phyloP scores from a whole-genome alignment of 2,329 filamentous ascomycete genomes.

The Boeremia lycopersici region DNA sequence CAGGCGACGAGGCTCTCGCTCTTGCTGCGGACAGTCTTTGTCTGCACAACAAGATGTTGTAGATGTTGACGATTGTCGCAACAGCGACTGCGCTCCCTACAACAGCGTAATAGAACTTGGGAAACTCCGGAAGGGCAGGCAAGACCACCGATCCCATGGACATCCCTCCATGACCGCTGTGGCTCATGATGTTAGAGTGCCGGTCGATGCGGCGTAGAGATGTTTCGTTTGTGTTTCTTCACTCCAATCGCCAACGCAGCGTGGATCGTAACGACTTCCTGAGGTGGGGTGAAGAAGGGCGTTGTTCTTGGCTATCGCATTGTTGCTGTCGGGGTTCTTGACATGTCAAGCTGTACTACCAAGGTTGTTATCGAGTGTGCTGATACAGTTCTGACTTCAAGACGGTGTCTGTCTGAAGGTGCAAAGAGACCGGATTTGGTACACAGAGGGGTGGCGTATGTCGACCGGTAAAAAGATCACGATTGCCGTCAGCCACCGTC shows the following conservation, averaged over 20 bases:
- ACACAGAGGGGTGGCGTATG: constrained; percentile 5
- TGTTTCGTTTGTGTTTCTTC: constrained; percentile 16
- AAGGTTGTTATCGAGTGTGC: background rate
- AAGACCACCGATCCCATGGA: constrained; percentile 47
- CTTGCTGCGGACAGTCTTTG: constrained; percentile 58
- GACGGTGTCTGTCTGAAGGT: constrained; percentile 4
- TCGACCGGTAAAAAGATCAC: constrained; percentile 4
- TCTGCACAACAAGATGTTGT: constrained; percentile 56
- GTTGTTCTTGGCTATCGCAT: constrained; percentile 12
- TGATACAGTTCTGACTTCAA: constrained; percentile 1
- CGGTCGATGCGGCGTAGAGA: constrained; percentile 2
- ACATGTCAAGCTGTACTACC: constrained; percentile 7
- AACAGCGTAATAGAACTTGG: constrained; percentile 60
- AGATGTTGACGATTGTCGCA: constrained; percentile 53
- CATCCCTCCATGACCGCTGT: constrained; percentile 18
- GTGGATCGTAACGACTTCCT: constrained; percentile 1
- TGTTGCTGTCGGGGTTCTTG: background rate
- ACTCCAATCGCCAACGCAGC: constrained; percentile 4
- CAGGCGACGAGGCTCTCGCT: constrained; percentile 51
- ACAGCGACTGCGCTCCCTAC: constrained; percentile 54
- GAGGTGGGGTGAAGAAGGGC: background rate
- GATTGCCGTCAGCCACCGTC: constrained; percentile 19
- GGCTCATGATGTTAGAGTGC: constrained; percentile 30
- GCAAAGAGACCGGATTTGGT: background rate
- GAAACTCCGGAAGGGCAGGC: constrained; percentile 55